These are phyloP conservation scores for Parietaria judaica DNA, from an alignment of 306 rosid genomes.

Conservation along the genomic window DNA sequence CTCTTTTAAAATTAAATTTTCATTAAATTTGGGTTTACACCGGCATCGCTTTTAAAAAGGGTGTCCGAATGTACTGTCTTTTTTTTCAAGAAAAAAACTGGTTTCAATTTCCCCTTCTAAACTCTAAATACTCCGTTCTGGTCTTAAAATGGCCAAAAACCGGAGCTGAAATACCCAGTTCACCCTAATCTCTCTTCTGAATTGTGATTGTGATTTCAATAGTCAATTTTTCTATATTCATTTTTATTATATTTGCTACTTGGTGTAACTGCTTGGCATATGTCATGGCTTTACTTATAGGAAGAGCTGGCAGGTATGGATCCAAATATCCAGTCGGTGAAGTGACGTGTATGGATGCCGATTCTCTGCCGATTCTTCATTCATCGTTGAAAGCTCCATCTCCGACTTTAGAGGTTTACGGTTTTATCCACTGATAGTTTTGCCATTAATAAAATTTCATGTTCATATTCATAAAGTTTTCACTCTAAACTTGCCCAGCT, in stretches of 20 bases:
- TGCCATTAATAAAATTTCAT: constrained; percentile 1
- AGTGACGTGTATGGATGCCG: constrained; percentile 68
- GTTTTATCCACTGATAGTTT: not conserved
- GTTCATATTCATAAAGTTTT: too few relatives aligned
- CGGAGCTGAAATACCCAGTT: too few relatives aligned
- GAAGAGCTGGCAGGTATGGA: constrained; percentile 96
- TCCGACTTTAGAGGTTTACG: constrained; percentile 64
- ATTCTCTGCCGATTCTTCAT: constrained; percentile 72
- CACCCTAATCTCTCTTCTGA: too few relatives aligned
- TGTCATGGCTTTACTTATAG: constrained; percentile 42
- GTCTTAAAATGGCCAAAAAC: too few relatives aligned
- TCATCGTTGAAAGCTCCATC: constrained; percentile 64
- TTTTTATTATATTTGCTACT: constrained; percentile 1
- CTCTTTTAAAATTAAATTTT: too few relatives aligned
- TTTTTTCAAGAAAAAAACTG: too few relatives aligned
- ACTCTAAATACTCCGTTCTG: too few relatives aligned
- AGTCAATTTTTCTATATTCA: not conserved
- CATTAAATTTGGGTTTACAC: too few relatives aligned
- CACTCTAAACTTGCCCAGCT: constrained; percentile 22
- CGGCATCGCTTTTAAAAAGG: too few relatives aligned
- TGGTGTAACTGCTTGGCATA: constrained; percentile 9
- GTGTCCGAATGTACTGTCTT: too few relatives aligned
- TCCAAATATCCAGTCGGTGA: constrained; percentile 78
- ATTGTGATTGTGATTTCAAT: not conserved
- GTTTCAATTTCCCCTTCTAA: too few relatives aligned